Evolutionary conservation across 306 rosid species (phyloP).

Genomic region (Herpetospermum pedunculosum): DNA sequence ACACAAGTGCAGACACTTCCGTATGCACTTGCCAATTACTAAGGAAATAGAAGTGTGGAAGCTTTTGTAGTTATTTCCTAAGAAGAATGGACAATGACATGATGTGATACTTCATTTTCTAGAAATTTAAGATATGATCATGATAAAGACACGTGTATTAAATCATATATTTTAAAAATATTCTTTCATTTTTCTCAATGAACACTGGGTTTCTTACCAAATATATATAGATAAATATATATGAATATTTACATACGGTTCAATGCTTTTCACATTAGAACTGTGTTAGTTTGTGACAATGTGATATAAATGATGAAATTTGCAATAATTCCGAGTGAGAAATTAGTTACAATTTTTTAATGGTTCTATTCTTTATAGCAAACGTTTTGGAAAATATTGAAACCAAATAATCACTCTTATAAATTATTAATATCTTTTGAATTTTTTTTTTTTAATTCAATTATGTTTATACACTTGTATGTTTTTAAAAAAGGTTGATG

Average conservation of each 20-base stretch:
- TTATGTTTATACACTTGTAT: too few species aligned
- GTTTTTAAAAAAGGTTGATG: too few species aligned
- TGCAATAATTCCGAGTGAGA: neutral
- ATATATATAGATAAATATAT: too few species aligned
- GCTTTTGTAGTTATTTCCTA: neutral
- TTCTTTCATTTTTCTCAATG: too few species aligned
- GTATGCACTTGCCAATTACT: neutral
- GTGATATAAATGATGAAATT: neutral
- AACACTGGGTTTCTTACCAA: too few species aligned
- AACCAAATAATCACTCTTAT: too few species aligned
- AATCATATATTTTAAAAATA: neutral
- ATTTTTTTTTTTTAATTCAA: too few species aligned
- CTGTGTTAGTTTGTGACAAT: neutral
- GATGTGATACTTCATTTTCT: neutral
- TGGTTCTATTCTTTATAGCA: too few species aligned
- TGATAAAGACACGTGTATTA: neutral
- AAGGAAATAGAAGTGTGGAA: neutral
- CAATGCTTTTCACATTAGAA: neutral
- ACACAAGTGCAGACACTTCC: neutral
- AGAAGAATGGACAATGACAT: neutral
- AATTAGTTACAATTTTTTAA: too few species aligned
- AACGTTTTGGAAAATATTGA: too few species aligned
- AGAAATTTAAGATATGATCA: neutral
- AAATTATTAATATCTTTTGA: too few species aligned
- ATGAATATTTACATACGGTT: neutral